Evolutionary conservation across 177 flowering plant species (phyloP), one percentile per base, ranked within the genome.

Genomic region (Telopea speciosissima): DNA sequence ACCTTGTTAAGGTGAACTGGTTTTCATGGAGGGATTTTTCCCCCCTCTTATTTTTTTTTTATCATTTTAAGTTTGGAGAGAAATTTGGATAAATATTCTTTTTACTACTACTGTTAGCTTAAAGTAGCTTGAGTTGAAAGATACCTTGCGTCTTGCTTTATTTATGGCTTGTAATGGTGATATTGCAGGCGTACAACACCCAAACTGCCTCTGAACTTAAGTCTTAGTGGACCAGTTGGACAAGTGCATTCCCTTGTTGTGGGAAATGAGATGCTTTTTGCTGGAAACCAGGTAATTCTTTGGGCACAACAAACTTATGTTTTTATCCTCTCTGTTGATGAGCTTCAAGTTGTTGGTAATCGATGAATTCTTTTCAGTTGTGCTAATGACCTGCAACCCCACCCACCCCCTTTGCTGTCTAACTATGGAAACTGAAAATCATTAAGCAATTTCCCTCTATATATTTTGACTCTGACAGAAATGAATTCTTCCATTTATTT

Each of bases 211-310:
- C 77, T 36, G 97, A 91, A 1, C 82, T 82, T 63, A 85, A 85
- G 80, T 81, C 90, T 96, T 33, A 76, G 16, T 77, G 99, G 98
- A 61, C 98, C 98, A 42, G 90, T 79, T 71, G 99, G 99, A 40
- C 98, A 90, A 87, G 99, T 96, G 16, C 86, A 89, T 85, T 79
- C 96, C 36, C 64, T 96, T 70, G 92, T 81, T 77, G 96, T 86
- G 72, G 93, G 92, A 21, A 90, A 84, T 83, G 96, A 82, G 73
- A 75, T 95, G 79, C 95, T 95, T 72, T 83, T 95, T 78, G 97
- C 97, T 70, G 99, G 97, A 65, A 85, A 83, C 7, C 97, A 95
- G 90, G 99, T 95, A 81, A 71, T 59, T 63, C 60, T 22, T 74
- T 66, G 54, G 49, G 59, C 22, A 40, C 62, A 62, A 25, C 13